A percentile compares a stretch with the other conserved stretches of the same genome.
Evolutionary conservation across 164 flowering plant species (phyloP).

Genomic region (Echeveria elegans): DNA sequence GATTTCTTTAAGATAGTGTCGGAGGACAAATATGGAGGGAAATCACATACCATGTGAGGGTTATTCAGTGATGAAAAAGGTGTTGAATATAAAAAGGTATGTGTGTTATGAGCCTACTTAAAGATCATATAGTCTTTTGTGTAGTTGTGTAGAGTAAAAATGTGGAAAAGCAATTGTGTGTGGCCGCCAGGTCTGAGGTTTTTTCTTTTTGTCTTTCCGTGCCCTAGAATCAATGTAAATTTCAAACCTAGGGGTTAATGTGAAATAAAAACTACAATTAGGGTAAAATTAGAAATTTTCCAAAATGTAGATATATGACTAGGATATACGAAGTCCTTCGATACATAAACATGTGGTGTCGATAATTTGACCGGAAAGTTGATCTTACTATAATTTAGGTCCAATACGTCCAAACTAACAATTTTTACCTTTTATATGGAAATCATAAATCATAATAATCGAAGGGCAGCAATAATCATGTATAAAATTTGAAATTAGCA

Average conservation of each 20-base stretch:
- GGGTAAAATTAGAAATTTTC: too few species aligned
- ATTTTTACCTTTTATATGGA: too few species aligned
- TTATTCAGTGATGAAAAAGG: constrained; percentile 2
- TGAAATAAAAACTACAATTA: too few species aligned
- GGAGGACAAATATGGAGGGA: constrained; percentile 1
- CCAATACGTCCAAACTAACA: not conserved
- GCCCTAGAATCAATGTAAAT: constrained; percentile 18
- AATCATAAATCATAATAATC: too few species aligned
- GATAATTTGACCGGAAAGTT: not conserved
- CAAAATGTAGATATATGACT: not conserved
- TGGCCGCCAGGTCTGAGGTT: constrained; percentile 14
- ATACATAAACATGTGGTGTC: not conserved
- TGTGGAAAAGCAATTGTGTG: constrained; percentile 6
- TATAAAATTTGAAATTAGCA: too few species aligned
- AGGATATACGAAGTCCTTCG: not conserved
- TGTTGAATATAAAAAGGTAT: not conserved
- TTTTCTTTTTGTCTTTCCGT: constrained; percentile 26
- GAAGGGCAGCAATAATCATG: too few species aligned
- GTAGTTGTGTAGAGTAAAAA: constrained; percentile 10
- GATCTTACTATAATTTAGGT: not conserved
- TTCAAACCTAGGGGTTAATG: constrained; percentile 3
- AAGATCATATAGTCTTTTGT: constrained; percentile 8
- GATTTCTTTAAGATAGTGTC: not conserved
- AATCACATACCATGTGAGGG: not conserved
- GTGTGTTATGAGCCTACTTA: constrained; percentile 2